These are phyloP conservation scores for Aureobasidium leucospermi DNA, from an alignment of 2,329 filamentous ascomycete genomes.

Conservation along the genomic window DNA sequence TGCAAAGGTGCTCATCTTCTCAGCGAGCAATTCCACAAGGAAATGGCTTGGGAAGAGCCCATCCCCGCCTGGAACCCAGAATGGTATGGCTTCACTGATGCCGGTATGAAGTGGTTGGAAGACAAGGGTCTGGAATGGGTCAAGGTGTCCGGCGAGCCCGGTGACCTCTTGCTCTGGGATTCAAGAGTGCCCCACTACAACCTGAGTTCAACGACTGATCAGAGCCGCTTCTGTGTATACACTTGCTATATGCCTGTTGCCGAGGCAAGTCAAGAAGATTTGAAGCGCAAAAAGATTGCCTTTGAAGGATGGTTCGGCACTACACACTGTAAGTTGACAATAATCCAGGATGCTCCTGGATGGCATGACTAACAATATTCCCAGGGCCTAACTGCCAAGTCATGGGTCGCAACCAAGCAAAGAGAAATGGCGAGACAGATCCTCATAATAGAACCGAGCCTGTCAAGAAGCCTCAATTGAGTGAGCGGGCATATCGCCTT, in stretches of 20 bases:
- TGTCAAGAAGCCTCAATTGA: conserved; percentile 33
- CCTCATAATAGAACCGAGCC: conserved; percentile 33
- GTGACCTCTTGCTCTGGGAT: conserved; percentile 24
- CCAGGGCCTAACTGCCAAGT: conserved; percentile 24
- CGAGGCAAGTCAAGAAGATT: conserved; percentile 28
- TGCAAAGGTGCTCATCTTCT: conserved; percentile 27
- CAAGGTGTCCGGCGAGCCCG: conserved; percentile 23
- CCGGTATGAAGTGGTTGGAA: conserved; percentile 25
- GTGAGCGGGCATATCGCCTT: conserved; percentile 38
- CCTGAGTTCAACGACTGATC: conserved; percentile 23
- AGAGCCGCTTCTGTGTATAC: conserved; percentile 27
- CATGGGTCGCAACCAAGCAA: conserved; percentile 27
- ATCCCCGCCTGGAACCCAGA: conserved; percentile 27
- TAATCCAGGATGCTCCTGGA: neutral
- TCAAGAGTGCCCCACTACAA: conserved; percentile 27
- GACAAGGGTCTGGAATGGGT: conserved; percentile 20
- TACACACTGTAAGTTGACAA: conserved; percentile 24
- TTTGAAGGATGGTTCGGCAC: conserved; percentile 26
- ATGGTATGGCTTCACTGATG: conserved; percentile 29
- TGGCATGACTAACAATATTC: too few species aligned
- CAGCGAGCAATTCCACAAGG: conserved; percentile 27
- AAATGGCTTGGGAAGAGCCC: conserved; percentile 22
- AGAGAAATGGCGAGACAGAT: conserved; percentile 26
- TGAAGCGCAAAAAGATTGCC: conserved; percentile 28
- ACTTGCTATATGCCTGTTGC: conserved; percentile 32